Evolutionary conservation across 1,139 yeast genomes (phyloP), one percentile per base, ranked within the genome.

Genomic region (Kurtzmaniella quercitrusa): DNA sequence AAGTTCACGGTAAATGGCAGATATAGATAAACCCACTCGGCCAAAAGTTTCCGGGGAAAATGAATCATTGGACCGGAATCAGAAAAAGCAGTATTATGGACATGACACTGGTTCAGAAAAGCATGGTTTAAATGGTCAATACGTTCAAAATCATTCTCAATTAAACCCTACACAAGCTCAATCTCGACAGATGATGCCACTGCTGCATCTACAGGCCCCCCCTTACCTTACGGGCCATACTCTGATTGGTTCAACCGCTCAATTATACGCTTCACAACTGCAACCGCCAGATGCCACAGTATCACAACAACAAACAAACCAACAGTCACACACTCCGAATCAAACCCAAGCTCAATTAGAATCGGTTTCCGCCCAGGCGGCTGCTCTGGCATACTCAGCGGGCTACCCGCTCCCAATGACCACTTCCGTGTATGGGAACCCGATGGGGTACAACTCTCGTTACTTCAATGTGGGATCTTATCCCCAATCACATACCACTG

Each of bases 71-170:
- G 34, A 29, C 15, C 15, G n/a, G 18, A 31, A 15, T 31, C 18
- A 31, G 11, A 31, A 31, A 10, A 31, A 31, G 36, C 3, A 9
- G 18, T 31, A 31, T 10, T 16, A 14, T 31, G 36, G 36, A 6
- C 36, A 31, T 12, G 36, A 31, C 46, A 43, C 23, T 34, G 41
- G 14, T 45, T 31, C 7, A 44, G 39, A 44, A 31, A 38, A 34
- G 29, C 37, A n/a, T 34, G 29, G 25, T 25, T 16, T 14, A 19
- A 29, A 19, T 23, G 36, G 23, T 37, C 25, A 34, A 17, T 23
- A 6, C 37, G n/a, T n/a, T 11, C 31, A 27, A 6, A 27, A 27
- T 10, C 31, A 11, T 9, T 11, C 39, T 27, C 21, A 41, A 8
- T 8, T 39, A 40, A 21, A 23, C 21, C 42, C 25, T 21, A 38